A percentile compares a stretch with the other conserved stretches of the same genome.
These are phyloP conservation scores for Myxozyma sirexii DNA, from an alignment of 805 yeast species.

Conservation along the genomic window DNA sequence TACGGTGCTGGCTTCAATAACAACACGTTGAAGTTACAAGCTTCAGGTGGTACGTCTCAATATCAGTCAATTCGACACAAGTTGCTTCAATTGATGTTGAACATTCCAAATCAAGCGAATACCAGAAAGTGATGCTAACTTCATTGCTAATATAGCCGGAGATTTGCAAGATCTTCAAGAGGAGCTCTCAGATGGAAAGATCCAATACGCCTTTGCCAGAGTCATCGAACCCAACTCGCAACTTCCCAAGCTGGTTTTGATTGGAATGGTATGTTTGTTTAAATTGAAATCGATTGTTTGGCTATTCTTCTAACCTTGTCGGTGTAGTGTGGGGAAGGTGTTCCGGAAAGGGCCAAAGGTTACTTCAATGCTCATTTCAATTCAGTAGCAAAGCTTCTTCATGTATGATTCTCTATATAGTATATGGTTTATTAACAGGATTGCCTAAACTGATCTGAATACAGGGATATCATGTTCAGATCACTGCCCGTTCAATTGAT, in stretches of 20 bases:
- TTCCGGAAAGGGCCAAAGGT: slow-evolving; percentile 60
- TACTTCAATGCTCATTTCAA: slow-evolving; percentile 48
- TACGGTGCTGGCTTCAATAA: slow-evolving; percentile 59
- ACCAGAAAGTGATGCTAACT: too few species aligned
- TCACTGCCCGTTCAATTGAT: slow-evolving; percentile 92
- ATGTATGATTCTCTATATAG: slow-evolving; percentile 22
- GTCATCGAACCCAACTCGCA: slow-evolving; percentile 91
- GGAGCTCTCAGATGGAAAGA: slow-evolving; percentile 81
- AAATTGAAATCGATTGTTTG: too few species aligned
- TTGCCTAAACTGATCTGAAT: too few species aligned
- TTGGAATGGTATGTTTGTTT: slow-evolving; percentile 67
- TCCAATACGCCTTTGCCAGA: slow-evolving; percentile 88
- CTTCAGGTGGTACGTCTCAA: slow-evolving; percentile 41
- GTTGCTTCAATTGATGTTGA: too few species aligned
- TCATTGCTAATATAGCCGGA: slow-evolving; percentile 45
- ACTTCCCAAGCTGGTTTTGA: slow-evolving; percentile 75
- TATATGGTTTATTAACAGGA: too few species aligned
- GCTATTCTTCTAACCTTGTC: neutral
- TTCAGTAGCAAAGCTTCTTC: slow-evolving; percentile 46
- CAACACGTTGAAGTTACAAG: slow-evolving; percentile 45
- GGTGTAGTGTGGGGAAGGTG: slow-evolving; percentile 79
- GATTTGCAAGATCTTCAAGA: slow-evolving; percentile 76
- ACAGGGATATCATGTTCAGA: slow-evolving; percentile 88
- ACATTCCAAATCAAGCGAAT: too few species aligned
- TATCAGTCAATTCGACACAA: too few species aligned